Percentiles rank a stretch among this genome's conserved stretches.
Conservation (phyloP, 768 basidiomycete genomes). For the Leccinum incarnatum region DNA sequence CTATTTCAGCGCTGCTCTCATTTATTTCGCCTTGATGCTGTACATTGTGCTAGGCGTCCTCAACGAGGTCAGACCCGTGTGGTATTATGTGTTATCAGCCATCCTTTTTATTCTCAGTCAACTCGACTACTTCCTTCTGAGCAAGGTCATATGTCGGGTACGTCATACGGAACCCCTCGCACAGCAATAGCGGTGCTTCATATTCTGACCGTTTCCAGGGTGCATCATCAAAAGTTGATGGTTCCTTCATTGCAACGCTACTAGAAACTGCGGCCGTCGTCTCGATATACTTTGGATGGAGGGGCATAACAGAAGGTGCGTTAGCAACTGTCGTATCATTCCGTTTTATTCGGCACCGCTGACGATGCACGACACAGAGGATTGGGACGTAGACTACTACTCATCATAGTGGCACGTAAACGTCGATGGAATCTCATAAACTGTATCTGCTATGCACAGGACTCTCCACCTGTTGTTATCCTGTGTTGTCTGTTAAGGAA, state of each 20-base stretch:
- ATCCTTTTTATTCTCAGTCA: slow-evolving; percentile 77
- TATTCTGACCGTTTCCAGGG: slow-evolving; percentile 39
- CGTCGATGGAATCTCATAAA: neutral
- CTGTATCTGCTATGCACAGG: slow-evolving; percentile 13
- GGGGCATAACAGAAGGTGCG: slow-evolving; percentile 84
- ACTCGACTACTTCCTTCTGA: slow-evolving; percentile 80
- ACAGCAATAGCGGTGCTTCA: slow-evolving; percentile 9
- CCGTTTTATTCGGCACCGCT: neutral
- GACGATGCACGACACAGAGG: slow-evolving; percentile 31
- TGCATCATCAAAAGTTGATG: slow-evolving; percentile 71
- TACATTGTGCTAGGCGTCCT: slow-evolving; percentile 77
- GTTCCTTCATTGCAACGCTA: slow-evolving; percentile 81
- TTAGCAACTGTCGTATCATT: slow-evolving; percentile 2
- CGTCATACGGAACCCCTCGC: slow-evolving; percentile 23
- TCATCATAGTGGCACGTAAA: slow-evolving; percentile 28
- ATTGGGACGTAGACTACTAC: slow-evolving; percentile 54
- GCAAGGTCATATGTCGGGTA: slow-evolving; percentile 69
- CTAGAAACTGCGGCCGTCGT: slow-evolving; percentile 75
- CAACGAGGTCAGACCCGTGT: slow-evolving; percentile 75
- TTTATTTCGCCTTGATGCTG: slow-evolving; percentile 74
- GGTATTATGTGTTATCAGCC: slow-evolving; percentile 73
- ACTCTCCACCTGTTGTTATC: slow-evolving; percentile 1
- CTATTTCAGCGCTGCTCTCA: slow-evolving; percentile 50
- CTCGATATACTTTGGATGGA: slow-evolving; percentile 76
- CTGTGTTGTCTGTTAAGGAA: slow-evolving; percentile 4